A percentile compares a stretch with the other conserved stretches of the same genome.
phyloP scores from a whole-genome alignment of 192 early-diverging fungal genomes.

The Coemansia sp. region DNA sequence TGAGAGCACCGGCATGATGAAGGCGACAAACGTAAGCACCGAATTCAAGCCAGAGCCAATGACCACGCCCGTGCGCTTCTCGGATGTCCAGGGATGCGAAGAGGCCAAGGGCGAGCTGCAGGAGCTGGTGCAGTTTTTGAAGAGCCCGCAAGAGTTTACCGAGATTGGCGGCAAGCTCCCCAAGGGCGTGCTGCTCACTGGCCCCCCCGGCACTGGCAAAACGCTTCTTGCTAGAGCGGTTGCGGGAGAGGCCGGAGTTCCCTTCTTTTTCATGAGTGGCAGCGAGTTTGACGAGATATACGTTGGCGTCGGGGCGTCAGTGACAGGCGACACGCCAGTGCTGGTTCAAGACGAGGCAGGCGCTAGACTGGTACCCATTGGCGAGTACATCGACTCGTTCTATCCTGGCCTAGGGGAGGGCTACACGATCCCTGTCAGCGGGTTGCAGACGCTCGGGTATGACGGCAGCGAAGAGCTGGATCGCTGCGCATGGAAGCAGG shows the following conservation, averaged over 20 bases:
- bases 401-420: slow-evolving; percentile 29
- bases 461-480: slow-evolving; percentile 17
- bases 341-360: slow-evolving; percentile 27
- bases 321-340: slow-evolving; percentile 49
- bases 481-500: slow-evolving; percentile 38
- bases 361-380: slow-evolving; percentile 28
- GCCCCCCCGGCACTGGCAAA: slow-evolving; percentile 96
- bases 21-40: slow-evolving; percentile 40
- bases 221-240: slow-evolving; percentile 95
- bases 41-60: slow-evolving; percentile 34
- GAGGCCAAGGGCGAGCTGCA: slow-evolving; percentile 97
- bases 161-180: slow-evolving; percentile 93
- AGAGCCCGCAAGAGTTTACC: slow-evolving; percentile 85
- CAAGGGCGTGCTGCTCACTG: slow-evolving; percentile 83
- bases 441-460: slow-evolving; percentile 45
- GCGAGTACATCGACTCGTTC: slow-evolving; percentile 37
- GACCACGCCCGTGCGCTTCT: slow-evolving; percentile 65
- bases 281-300: slow-evolving; percentile 99
- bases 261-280: slow-evolving; percentile 98
- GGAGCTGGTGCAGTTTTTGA: slow-evolving; percentile 93
- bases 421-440: slow-evolving; percentile 36
- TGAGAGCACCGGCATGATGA: slow-evolving; percentile 67
- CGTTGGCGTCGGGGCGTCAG: slow-evolving; percentile 88
- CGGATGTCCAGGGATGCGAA: slow-evolving; percentile 95
- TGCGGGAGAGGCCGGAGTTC: slow-evolving; percentile 95